A percentile compares a stretch with the other conserved stretches of the same genome.
Evolutionary conservation across 2,329 filamentous ascomycete species (phyloP).

Genomic region (Pezicula rhizophila): DNA sequence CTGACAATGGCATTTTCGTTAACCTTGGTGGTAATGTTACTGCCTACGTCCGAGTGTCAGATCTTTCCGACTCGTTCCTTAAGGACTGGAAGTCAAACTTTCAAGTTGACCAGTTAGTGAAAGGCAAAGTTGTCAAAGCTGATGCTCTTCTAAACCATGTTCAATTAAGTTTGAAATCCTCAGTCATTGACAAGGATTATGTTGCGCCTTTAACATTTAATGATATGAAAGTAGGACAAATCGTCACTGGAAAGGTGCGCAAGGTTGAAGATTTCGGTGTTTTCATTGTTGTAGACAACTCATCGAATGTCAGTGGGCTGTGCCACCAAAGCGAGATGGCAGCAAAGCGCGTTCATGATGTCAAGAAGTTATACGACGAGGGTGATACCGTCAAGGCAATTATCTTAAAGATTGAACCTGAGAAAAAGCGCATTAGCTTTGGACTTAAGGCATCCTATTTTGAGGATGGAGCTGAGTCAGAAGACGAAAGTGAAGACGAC

Average conservation of each 20-base stretch:
- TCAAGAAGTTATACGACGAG: constrained; percentile 82
- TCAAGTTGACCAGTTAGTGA: constrained; percentile 83
- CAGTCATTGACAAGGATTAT: constrained; percentile 74
- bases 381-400: constrained; percentile 93
- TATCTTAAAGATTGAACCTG: constrained; percentile 69
- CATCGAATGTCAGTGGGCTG: constrained; percentile 82
- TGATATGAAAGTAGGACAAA: constrained; percentile 74
- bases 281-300: constrained; percentile 85
- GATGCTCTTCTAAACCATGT: constrained; percentile 65
- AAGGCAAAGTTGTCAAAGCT: constrained; percentile 72
- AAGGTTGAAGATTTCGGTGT: constrained; percentile 95
- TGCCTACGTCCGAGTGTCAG: constrained; percentile 76
- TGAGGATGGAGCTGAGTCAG: constrained; percentile 49
- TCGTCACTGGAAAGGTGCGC: constrained; percentile 83
- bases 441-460: constrained; percentile 93
- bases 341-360: constrained; percentile 73
- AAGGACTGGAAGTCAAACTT: constrained; percentile 95
- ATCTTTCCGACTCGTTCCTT: constrained; percentile 83
- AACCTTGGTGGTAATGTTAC: constrained; percentile 74
- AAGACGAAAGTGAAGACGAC: constrained; percentile 40
- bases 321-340: constrained; percentile 93
- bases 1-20: constrained; percentile 85
- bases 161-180: constrained; percentile 82
- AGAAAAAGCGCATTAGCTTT: constrained; percentile 77
- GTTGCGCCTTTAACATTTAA: constrained; percentile 64